Conservation (phyloP, 371 early-diverging fungal species). For the Actinomortierella wolfii region DNA sequence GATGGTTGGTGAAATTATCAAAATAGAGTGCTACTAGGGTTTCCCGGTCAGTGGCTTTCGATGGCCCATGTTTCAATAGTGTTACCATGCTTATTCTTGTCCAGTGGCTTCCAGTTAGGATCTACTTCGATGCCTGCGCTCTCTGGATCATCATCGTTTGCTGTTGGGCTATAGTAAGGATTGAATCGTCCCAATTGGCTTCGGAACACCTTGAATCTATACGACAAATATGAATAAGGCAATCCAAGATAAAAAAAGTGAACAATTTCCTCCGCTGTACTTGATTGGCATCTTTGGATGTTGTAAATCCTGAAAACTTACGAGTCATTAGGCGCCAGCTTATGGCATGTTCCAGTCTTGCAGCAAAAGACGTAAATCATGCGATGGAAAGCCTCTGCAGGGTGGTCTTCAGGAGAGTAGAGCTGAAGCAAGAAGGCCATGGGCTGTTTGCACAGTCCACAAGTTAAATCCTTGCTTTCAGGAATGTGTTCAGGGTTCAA, state of each 20-base stretch:
- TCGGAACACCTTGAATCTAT: slow-evolving; percentile 85
- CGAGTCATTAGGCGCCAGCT: slow-evolving; percentile 64
- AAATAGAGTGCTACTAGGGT: no score
- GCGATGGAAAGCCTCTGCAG: slow-evolving; percentile 88
- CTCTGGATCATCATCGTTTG: slow-evolving; percentile 41
- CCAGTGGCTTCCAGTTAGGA: slow-evolving; percentile 29
- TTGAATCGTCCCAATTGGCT: slow-evolving; percentile 87
- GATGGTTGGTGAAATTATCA: no score
- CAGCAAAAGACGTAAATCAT: slow-evolving; percentile 91
- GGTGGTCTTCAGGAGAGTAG: slow-evolving; percentile 92
- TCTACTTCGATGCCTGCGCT: slow-evolving; percentile 50
- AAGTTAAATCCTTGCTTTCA: slow-evolving; percentile 62
- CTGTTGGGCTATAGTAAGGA: slow-evolving; percentile 62
- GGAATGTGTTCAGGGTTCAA: slow-evolving; percentile 78
- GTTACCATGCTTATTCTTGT: slow-evolving; percentile 37
- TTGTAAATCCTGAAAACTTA: no score
- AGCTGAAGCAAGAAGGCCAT: slow-evolving; percentile 89
- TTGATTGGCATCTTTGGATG: no score
- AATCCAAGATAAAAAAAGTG: no score
- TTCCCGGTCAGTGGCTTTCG: no score
- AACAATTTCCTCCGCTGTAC: no score
- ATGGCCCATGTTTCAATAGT: no score
- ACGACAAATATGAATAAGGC: neutral
- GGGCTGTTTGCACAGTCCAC: slow-evolving; percentile 80
- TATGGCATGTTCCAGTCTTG: slow-evolving; percentile 82